These are phyloP conservation scores for Nannochloropsis granulata DNA, from an alignment of 108 stramenopile genomes.

Conservation along the genomic window DNA sequence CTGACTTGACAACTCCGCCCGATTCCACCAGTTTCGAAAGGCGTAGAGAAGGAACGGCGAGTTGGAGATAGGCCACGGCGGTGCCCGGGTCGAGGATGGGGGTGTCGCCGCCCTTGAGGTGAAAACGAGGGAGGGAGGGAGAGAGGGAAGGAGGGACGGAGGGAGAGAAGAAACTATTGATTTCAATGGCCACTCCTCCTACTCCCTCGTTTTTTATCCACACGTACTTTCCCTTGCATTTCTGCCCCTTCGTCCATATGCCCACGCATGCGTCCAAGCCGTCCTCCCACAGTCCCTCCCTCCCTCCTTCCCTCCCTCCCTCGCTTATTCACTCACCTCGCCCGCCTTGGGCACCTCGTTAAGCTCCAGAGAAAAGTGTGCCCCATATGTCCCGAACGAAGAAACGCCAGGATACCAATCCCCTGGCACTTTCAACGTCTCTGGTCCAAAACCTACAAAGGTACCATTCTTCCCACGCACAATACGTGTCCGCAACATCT, in stretches of 20 bases:
- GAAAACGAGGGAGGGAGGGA: not conserved
- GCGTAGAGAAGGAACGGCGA: constrained; percentile 18
- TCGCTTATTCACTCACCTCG: not conserved
- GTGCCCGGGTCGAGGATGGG: constrained; percentile 17
- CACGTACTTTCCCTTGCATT: not conserved
- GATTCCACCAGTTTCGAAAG: constrained; percentile 8
- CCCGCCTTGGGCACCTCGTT: not conserved
- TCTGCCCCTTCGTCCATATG: not conserved
- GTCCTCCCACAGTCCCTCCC: too few relatives aligned
- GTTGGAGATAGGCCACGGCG: constrained; percentile 25
- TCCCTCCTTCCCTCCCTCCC: not conserved
- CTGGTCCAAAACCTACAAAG: constrained; percentile 27
- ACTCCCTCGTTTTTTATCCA: not conserved
- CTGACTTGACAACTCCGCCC: constrained; percentile 15
- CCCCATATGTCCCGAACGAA: constrained; percentile 10
- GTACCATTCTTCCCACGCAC: constrained; percentile 12
- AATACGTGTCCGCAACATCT: constrained; percentile 9
- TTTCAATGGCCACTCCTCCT: not conserved
- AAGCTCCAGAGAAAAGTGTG: constrained; percentile 26
- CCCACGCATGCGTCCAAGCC: too few relatives aligned
- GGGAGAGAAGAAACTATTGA: not conserved
- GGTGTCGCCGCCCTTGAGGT: not conserved
- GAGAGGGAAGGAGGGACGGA: not conserved
- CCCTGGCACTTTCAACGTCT: constrained; percentile 12
- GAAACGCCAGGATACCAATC: constrained; percentile 15